phyloP scores from a whole-genome alignment of 331 rosid species.

The Arachis monticola region DNA sequence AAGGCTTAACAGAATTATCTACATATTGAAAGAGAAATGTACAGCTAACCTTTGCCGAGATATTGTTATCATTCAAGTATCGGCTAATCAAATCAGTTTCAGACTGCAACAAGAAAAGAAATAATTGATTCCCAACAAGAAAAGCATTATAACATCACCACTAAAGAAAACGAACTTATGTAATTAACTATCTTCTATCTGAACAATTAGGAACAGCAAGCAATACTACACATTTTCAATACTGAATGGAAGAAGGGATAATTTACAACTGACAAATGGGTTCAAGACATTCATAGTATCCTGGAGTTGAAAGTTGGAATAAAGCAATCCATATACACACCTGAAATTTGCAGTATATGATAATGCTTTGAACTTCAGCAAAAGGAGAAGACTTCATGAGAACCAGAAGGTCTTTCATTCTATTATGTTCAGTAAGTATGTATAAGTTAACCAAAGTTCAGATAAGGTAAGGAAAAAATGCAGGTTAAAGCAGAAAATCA shows the following conservation, averaged over 20 bases:
- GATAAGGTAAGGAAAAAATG: background rate
- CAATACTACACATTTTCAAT: constrained; percentile 29
- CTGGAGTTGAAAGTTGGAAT: constrained; percentile 30
- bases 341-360: constrained; percentile 97
- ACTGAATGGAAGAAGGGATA: constrained; percentile 17
- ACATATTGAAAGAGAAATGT: constrained; percentile 36
- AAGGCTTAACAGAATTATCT: constrained; percentile 32
- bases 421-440: constrained; percentile 40
- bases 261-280: constrained; percentile 17
- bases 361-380: constrained; percentile 74
- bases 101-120: constrained; percentile 57
- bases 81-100: constrained; percentile 81
- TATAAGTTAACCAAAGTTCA: constrained; percentile 35
- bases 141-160: constrained; percentile 15
- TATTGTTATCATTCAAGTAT: constrained; percentile 68
- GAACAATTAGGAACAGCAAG: constrained; percentile 21
- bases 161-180: constrained; percentile 30
- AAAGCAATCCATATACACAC: constrained; percentile 46
- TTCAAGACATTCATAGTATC: constrained; percentile 21
- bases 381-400: constrained; percentile 81
- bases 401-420: constrained; percentile 82
- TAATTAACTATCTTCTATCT: constrained; percentile 23
- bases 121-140: constrained; percentile 35
- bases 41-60: constrained; percentile 81
- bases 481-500: constrained; percentile 14